These are phyloP conservation scores for Tolypocladium ovalisporum DNA, from an alignment of 2,329 filamentous ascomycete genomes.

Conservation along the genomic window DNA sequence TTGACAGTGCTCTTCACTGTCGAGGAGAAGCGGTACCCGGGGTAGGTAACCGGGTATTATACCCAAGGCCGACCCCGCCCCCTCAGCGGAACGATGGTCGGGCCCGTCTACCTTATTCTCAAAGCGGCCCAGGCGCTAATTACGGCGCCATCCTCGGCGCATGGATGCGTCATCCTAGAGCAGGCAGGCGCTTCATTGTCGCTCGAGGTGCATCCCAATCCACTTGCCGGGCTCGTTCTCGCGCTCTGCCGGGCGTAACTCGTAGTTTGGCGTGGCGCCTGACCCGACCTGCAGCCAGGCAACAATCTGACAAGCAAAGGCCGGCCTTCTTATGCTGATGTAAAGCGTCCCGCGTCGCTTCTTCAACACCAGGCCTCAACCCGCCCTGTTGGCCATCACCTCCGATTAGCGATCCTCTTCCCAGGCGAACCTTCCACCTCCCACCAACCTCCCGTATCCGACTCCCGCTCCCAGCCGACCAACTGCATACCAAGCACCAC, in stretches of 20 bases:
- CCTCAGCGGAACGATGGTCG: background rate
- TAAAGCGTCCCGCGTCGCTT: background rate
- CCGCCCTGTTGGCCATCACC: background rate
- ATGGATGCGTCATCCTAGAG: background rate
- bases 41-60: too few relatives aligned
- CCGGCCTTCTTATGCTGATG: background rate
- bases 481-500: background rate
- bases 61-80: background rate
- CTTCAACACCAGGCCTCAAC: background rate
- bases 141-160: too few relatives aligned
- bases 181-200: background rate
- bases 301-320: background rate
- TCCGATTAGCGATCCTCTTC: background rate
- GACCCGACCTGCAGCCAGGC: background rate
- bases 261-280: background rate
- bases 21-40: too few relatives aligned
- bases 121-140: background rate
- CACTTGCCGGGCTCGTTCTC: background rate
- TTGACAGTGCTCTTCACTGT: too few relatives aligned
- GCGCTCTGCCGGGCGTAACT: background rate
- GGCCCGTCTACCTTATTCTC: background rate
- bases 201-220: background rate
- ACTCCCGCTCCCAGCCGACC: background rate
- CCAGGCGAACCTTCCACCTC: background rate
- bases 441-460: too few relatives aligned